Conservation (phyloP, 345 rosid genomes). For the Salix purpurea region DNA sequence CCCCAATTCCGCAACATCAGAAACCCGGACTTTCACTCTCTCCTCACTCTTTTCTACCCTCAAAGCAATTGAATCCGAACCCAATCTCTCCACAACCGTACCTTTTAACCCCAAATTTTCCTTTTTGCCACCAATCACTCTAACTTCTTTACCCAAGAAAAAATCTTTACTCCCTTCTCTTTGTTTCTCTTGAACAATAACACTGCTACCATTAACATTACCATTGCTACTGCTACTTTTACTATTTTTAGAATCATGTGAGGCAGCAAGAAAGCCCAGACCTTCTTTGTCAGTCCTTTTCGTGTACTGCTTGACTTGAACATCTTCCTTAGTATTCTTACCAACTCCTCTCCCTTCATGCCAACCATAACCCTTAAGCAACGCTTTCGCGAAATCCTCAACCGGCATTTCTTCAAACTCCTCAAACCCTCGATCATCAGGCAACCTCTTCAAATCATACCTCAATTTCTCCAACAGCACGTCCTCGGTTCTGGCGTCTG, state of each 20-base stretch:
- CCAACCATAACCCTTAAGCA: slow-evolving; percentile 89
- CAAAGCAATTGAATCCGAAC: slow-evolving; percentile 32
- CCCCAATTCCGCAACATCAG: slow-evolving; percentile 61
- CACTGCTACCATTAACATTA: background rate
- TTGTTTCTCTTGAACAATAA: background rate
- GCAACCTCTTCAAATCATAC: slow-evolving; percentile 46
- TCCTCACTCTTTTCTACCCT: slow-evolving; percentile 9
- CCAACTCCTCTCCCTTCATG: slow-evolving; percentile 78
- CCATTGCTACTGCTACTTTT: background rate
- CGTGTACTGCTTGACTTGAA: slow-evolving; percentile 48
- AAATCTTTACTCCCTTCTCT: slow-evolving; percentile 19
- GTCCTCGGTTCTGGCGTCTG: slow-evolving; percentile 24
- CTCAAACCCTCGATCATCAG: slow-evolving; percentile 62
- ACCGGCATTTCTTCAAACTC: slow-evolving; percentile 71
- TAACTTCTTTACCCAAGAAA: slow-evolving; percentile 54
- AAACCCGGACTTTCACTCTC: slow-evolving; percentile 39
- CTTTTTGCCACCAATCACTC: slow-evolving; percentile 45
- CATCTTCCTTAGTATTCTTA: slow-evolving; percentile 66
- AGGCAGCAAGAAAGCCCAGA: slow-evolving; percentile 39
- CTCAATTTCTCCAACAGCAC: slow-evolving; percentile 42
- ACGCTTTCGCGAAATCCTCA: slow-evolving; percentile 64
- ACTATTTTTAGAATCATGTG: background rate
- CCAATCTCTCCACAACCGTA: slow-evolving; percentile 36
- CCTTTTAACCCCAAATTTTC: slow-evolving; percentile 55
- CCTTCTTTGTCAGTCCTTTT: slow-evolving; percentile 54